Evolutionary conservation across 352 stramenopile genomes (phyloP).

Genomic region (Pythium chondricola): DNA sequence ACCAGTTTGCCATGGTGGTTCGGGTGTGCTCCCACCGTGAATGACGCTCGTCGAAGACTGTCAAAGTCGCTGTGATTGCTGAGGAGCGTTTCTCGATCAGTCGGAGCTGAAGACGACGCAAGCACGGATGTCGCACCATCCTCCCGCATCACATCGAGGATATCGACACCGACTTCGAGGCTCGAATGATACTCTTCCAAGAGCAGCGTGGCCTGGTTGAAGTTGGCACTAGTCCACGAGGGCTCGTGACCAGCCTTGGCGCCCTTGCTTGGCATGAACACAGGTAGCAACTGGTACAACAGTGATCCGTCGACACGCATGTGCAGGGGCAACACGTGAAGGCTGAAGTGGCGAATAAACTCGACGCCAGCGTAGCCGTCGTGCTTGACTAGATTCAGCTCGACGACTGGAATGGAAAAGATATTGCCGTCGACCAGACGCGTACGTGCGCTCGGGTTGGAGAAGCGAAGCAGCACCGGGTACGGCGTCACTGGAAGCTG

Average conservation of each 20-base stretch:
- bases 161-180: slow-evolving; percentile 61
- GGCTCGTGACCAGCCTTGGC: slow-evolving; percentile 6
- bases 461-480: slow-evolving; percentile 80
- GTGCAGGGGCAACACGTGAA: slow-evolving; percentile 61
- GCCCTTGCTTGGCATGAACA: slow-evolving; percentile 48
- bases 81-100: slow-evolving; percentile 9
- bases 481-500: slow-evolving; percentile 78
- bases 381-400: slow-evolving; percentile 77
- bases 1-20: slow-evolving; percentile 24
- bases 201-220: slow-evolving; percentile 39
- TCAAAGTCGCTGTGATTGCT: slow-evolving; percentile 14
- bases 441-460: slow-evolving; percentile 44
- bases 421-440: slow-evolving; percentile 45
- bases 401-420: slow-evolving; percentile 56
- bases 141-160: slow-evolving; percentile 65
- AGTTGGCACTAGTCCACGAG: slow-evolving; percentile 24
- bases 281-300: slow-evolving; percentile 64
- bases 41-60: slow-evolving; percentile 2
- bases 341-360: slow-evolving; percentile 82
- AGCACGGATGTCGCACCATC: slow-evolving; percentile 41
- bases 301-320: slow-evolving; percentile 78
- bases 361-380: slow-evolving; percentile 83
- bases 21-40: slow-evolving; percentile 5
- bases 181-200: slow-evolving; percentile 71
- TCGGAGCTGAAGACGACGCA: slow-evolving; percentile 16